phyloP scores from a whole-genome alignment of 176 grass and related monocot species.

The Secale cereale region DNA sequence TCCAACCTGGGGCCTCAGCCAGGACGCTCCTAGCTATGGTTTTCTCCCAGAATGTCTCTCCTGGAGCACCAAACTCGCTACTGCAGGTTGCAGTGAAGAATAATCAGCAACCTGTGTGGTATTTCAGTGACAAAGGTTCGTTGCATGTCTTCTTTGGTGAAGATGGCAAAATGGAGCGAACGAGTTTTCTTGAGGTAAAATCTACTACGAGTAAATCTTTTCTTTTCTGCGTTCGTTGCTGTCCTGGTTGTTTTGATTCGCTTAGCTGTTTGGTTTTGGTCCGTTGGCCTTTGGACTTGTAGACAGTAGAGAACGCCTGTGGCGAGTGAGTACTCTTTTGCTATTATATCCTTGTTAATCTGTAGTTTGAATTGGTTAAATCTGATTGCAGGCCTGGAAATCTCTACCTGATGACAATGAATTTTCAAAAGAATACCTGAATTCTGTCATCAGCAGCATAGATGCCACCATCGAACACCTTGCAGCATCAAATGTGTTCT shows the following conservation, averaged over 20 bases:
- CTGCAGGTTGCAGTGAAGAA: constrained; percentile 97
- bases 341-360: neutral
- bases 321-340: neutral
- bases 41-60: constrained; percentile 74
- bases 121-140: constrained; percentile 81
- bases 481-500: constrained; percentile 79
- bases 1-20: constrained; percentile 80
- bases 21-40: constrained; percentile 88
- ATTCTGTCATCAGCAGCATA: constrained; percentile 62
- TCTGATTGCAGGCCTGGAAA: constrained; percentile 77
- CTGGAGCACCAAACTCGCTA: constrained; percentile 64
- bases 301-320: neutral
- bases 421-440: constrained; percentile 61
- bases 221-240: neutral
- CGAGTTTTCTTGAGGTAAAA: constrained; percentile 85
- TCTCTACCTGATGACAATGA: constrained; percentile 86
- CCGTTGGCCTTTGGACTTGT: neutral
- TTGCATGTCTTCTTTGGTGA: constrained; percentile 84
- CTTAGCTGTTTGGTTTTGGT: neutral
- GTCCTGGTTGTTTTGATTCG: neutral
- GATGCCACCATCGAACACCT: constrained; percentile 75
- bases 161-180: constrained; percentile 93
- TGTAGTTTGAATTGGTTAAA: constrained; percentile 12
- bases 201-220: neutral
- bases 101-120: constrained; percentile 98